Evolutionary conservation across 768 basidiomycete genomes (phyloP).

Genomic region (Amanita exitialis): DNA sequence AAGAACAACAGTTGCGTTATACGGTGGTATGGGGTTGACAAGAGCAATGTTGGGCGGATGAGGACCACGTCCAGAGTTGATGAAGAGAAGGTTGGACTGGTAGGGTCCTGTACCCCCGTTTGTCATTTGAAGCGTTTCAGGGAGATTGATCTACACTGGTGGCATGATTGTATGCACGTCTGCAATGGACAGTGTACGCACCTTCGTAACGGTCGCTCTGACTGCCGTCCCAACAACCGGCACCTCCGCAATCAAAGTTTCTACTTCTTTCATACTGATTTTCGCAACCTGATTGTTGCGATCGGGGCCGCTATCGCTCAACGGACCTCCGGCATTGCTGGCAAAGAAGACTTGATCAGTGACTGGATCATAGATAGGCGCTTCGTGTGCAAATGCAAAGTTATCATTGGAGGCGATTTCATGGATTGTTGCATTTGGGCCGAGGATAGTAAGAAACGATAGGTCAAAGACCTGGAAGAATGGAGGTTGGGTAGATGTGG

Average conservation of each 20-base stretch:
- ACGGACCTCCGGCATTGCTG: slow-evolving; percentile 56
- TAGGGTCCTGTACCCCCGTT: slow-evolving; percentile 62
- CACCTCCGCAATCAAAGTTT: slow-evolving; percentile 28
- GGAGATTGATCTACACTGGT: slow-evolving; percentile 39
- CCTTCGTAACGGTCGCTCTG: slow-evolving; percentile 38
- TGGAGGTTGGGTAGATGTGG: slow-evolving; percentile 44
- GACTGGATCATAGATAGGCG: slow-evolving; percentile 54
- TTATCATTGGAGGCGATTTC: slow-evolving; percentile 49
- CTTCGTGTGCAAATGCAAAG: slow-evolving; percentile 74
- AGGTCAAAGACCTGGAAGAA: slow-evolving; percentile 45
- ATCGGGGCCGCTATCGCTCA: slow-evolving; percentile 53
- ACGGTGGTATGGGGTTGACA: slow-evolving; percentile 53
- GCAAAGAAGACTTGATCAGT: slow-evolving; percentile 69
- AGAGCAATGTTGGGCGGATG: slow-evolving; percentile 53
- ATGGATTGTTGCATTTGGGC: slow-evolving; percentile 43
- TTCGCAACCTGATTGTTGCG: slow-evolving; percentile 56
- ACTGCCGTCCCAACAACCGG: slow-evolving; percentile 21
- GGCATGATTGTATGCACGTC: not conserved
- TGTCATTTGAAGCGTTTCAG: slow-evolving; percentile 55
- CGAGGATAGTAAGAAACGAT: slow-evolving; percentile 53
- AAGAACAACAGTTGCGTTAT: slow-evolving; percentile 59
- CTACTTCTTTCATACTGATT: slow-evolving; percentile 50
- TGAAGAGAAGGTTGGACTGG: slow-evolving; percentile 46
- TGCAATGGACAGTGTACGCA: slow-evolving; percentile 12
- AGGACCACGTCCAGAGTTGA: slow-evolving; percentile 56